Evolutionary conservation across 1,139 yeast genomes (phyloP).

Genomic region (Ogataea hybrid): DNA sequence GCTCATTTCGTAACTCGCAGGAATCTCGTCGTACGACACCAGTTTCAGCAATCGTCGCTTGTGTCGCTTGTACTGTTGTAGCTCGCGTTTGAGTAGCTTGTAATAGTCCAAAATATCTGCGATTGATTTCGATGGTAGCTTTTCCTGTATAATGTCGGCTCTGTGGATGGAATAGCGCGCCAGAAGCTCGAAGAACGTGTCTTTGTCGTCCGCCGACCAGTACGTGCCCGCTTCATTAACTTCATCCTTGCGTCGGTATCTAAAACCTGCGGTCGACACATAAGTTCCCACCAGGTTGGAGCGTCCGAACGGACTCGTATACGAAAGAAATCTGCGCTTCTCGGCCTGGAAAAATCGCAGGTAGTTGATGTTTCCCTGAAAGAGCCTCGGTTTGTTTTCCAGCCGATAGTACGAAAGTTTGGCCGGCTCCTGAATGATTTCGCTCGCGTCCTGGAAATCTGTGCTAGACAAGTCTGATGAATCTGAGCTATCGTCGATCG

Average conservation of each 20-base stretch:
- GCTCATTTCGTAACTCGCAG: slow-evolving; percentile 55
- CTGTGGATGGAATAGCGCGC: slow-evolving; percentile 51
- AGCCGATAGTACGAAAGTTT: slow-evolving; percentile 11
- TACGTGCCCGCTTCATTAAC: slow-evolving; percentile 18
- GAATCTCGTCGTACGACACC: slow-evolving; percentile 43
- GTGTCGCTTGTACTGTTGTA: slow-evolving; percentile 27
- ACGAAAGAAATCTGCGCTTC: slow-evolving; percentile 12
- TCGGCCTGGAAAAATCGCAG: slow-evolving; percentile 22
- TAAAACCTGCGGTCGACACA: slow-evolving; percentile 14
- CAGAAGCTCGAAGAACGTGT: slow-evolving; percentile 39
- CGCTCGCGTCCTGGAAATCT: slow-evolving; percentile 8
- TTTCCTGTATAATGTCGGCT: slow-evolving; percentile 39
- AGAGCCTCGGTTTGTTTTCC: slow-evolving; percentile 14
- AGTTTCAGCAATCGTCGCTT: slow-evolving; percentile 23
- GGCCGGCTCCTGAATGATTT: slow-evolving; percentile 4
- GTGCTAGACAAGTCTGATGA: slow-evolving; percentile 1
- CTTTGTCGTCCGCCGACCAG: slow-evolving; percentile 45
- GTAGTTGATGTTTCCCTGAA: slow-evolving; percentile 22
- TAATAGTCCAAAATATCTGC: slow-evolving; percentile 50
- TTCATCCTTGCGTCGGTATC: slow-evolving; percentile 8
- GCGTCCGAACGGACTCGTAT: slow-evolving; percentile 12
- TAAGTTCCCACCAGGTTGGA: slow-evolving; percentile 17
- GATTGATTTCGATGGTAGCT: slow-evolving; percentile 39
- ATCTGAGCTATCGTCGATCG: neutral
- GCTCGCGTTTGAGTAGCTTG: slow-evolving; percentile 35